These are phyloP conservation scores for Wickerhamomyces chambardii DNA, from an alignment of 805 yeast genomes.

Conservation along the genomic window DNA sequence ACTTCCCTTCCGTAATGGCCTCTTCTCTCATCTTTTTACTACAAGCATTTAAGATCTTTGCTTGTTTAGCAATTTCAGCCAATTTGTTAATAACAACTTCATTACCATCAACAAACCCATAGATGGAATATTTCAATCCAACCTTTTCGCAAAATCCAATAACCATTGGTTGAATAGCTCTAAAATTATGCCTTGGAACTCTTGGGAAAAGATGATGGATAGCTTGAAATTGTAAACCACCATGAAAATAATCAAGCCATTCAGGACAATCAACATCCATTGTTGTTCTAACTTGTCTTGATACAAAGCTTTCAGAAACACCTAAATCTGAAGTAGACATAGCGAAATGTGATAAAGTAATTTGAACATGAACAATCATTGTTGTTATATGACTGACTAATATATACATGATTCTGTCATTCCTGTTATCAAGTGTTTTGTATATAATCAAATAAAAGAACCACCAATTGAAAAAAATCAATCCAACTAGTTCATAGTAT, in stretches of 20 bases:
- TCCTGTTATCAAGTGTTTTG: constrained; percentile 39
- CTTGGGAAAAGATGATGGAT: constrained; percentile 88
- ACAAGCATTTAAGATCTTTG: constrained; percentile 67
- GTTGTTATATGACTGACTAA: constrained; percentile 73
- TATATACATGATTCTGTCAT: constrained; percentile 49
- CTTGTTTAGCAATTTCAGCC: constrained; percentile 74
- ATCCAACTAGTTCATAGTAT: constrained; percentile 66
- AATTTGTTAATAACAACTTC: constrained; percentile 58
- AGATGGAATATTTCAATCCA: constrained; percentile 74
- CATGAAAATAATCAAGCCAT: constrained; percentile 88
- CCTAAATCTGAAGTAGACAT: constrained; percentile 91
- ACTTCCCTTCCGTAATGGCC: constrained; percentile 18
- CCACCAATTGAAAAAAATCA: constrained; percentile 70
- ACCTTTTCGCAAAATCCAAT: constrained; percentile 67
- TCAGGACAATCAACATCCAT: constrained; percentile 94
- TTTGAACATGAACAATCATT: constrained; percentile 91
- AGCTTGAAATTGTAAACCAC: constrained; percentile 89
- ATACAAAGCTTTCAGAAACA: constrained; percentile 65
- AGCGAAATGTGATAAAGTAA: constrained; percentile 84
- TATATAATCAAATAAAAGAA: constrained; percentile 58
- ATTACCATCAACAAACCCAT: constrained; percentile 79
- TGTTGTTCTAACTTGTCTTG: constrained; percentile 79
- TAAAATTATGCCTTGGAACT: constrained; percentile 78
- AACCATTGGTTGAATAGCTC: constrained; percentile 65
- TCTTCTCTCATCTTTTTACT: constrained; percentile 53